Percentiles rank a stretch among this genome's conserved stretches.
Evolutionary conservation across 2,329 filamentous ascomycete species (phyloP).

Genomic region (Septoria linicola): DNA sequence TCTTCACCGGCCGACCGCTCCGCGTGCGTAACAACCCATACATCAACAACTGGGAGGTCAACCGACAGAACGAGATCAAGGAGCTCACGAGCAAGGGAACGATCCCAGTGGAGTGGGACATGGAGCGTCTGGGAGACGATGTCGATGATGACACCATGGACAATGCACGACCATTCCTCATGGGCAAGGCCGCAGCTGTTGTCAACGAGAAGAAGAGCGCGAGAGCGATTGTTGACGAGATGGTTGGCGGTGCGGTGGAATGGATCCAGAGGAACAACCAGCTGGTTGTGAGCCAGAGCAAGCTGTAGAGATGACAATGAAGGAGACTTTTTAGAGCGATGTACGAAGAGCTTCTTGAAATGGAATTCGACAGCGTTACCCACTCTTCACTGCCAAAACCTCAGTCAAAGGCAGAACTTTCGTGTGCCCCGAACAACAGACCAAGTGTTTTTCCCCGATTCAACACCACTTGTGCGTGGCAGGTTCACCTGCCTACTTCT

Average conservation of each 20-base stretch:
- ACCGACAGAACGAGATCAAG: slow-evolving; percentile 87
- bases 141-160: slow-evolving; percentile 82
- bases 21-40: slow-evolving; percentile 92
- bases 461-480: too few species aligned
- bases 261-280: slow-evolving; percentile 33
- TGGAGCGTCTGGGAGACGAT: slow-evolving; percentile 72
- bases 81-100: slow-evolving; percentile 83
- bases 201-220: slow-evolving; percentile 90
- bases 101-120: slow-evolving; percentile 90
- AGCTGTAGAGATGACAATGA: slow-evolving; percentile 32
- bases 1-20: slow-evolving; percentile 95
- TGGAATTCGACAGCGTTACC: slow-evolving; percentile 1
- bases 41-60: slow-evolving; percentile 93
- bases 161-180: slow-evolving; percentile 84
- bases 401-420: too few species aligned
- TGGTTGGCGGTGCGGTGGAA: slow-evolving; percentile 70
- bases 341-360: slow-evolving; percentile 9
- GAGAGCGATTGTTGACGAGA: slow-evolving; percentile 90
- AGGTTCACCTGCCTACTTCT: too few species aligned
- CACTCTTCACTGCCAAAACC: too few species aligned
- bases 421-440: too few species aligned
- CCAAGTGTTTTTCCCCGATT: too few species aligned
- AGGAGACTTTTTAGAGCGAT: not conserved
- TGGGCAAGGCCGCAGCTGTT: slow-evolving; percentile 95
- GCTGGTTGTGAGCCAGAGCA: slow-evolving; percentile 37